These are phyloP conservation scores for Digitaria exilis DNA, from an alignment of 202 grass and related monocot genomes.

Conservation along the genomic window DNA sequence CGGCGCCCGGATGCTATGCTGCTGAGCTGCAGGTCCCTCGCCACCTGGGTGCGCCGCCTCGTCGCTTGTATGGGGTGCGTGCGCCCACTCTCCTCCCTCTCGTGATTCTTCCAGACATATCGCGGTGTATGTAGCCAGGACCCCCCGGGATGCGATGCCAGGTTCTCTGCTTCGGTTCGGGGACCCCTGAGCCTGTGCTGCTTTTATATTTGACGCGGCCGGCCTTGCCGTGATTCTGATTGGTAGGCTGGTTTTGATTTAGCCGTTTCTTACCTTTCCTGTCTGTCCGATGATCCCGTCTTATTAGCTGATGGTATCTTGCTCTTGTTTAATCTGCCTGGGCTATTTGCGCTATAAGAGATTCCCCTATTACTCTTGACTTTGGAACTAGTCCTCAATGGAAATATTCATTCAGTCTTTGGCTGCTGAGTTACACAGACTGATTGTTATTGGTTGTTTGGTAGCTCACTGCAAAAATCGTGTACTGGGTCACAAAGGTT, in stretches of 20 bases:
- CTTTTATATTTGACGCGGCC: too few relatives aligned
- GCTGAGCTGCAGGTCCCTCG: conserved; percentile 72
- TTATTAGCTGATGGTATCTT: conserved; percentile 25
- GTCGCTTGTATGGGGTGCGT: conserved; percentile 84
- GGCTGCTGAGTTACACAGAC: not conserved
- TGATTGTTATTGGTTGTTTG: not conserved
- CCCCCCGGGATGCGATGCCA: conserved; percentile 33
- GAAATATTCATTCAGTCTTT: not conserved
- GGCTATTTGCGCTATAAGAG: conserved; percentile 7
- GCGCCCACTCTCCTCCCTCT: not conserved
- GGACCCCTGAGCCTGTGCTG: too few relatives aligned
- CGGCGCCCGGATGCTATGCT: conserved; percentile 55
- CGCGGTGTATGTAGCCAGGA: not conserved
- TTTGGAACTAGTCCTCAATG: conserved; percentile 15
- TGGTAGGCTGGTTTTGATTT: not conserved
- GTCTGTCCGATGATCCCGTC: not conserved
- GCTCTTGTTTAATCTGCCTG: conserved; percentile 37
- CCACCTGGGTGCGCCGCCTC: conserved; percentile 70
- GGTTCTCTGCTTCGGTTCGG: not conserved
- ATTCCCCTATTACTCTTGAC: not conserved
- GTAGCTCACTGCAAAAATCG: not conserved
- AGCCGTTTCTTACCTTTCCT: not conserved
- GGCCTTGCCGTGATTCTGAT: conserved; percentile 23
- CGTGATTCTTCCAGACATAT: not conserved
- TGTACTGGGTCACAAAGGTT: not conserved